These are phyloP conservation scores for Dentipellis fragilis DNA, from an alignment of 768 basidiomycete species.

Conservation along the genomic window DNA sequence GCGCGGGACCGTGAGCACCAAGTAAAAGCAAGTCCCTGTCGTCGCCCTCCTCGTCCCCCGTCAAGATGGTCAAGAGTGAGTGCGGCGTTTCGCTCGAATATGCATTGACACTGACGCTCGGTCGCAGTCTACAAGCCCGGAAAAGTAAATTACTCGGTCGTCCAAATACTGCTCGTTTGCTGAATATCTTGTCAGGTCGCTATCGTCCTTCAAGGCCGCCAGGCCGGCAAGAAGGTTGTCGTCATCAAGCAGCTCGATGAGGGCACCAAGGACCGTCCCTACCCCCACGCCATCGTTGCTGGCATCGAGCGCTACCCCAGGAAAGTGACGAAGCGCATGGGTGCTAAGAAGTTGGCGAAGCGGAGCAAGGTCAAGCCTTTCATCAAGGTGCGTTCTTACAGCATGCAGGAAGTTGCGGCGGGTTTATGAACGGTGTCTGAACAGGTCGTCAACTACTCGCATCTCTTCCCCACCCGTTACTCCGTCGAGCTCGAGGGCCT, in stretches of 20 bases:
- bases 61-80: conserved; percentile 23
- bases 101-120: neutral
- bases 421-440: neutral
- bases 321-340: conserved; percentile 97
- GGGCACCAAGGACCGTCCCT: conserved; percentile 91
- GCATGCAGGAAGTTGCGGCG: neutral
- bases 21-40: conserved; percentile 10
- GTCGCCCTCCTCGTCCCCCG: conserved; percentile 6
- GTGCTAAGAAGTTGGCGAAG: conserved; percentile 85
- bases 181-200: conserved; percentile 50
- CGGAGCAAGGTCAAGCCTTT: conserved; percentile 99
- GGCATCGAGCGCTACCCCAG: conserved; percentile 97
- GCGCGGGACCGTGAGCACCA: neutral
- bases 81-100: neutral
- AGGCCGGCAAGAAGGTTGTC: conserved; percentile 99
- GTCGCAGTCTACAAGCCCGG: conserved; percentile 84
- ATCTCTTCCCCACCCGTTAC: conserved; percentile 99
- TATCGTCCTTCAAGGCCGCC: conserved; percentile 97
- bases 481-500: conserved; percentile 91
- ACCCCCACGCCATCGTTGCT: conserved; percentile 97
- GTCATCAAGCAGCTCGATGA: conserved; percentile 97
- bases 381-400: conserved; percentile 70
- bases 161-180: neutral
- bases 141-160: conserved; percentile 44
- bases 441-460: conserved; percentile 93